phyloP scores from a whole-genome alignment of 805 yeast genomes.

The Metschnikowia reukaufii region DNA sequence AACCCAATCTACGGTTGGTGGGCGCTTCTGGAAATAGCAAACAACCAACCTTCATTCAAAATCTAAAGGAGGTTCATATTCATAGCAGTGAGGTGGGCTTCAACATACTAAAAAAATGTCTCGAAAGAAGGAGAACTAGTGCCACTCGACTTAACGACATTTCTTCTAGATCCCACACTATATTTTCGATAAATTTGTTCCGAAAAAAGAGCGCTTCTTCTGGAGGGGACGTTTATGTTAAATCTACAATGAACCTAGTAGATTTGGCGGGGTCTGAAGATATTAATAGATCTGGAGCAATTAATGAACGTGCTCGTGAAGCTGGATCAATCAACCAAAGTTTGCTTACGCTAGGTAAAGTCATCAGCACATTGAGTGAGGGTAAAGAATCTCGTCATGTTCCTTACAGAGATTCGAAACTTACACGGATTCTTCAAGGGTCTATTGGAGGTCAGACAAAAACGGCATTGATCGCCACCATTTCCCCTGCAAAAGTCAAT shows the following conservation, averaged over 20 bases:
- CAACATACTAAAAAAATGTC: slow-evolving; percentile 53
- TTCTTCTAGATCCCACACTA: slow-evolving; percentile 76
- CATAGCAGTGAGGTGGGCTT: slow-evolving; percentile 58
- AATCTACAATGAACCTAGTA: slow-evolving; percentile 77
- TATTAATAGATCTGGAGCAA: slow-evolving; percentile 82
- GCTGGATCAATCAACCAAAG: slow-evolving; percentile 93
- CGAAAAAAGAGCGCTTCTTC: slow-evolving; percentile 41
- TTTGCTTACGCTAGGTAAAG: slow-evolving; percentile 82
- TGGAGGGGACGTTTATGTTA: slow-evolving; percentile 23
- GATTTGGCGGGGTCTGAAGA: slow-evolving; percentile 97
- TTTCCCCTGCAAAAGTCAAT: slow-evolving; percentile 77
- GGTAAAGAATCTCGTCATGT: slow-evolving; percentile 50
- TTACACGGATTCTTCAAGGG: slow-evolving; percentile 73
- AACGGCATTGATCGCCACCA: slow-evolving; percentile 83
- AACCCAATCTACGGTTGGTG: slow-evolving; percentile 27
- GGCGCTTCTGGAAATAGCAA: slow-evolving; percentile 10
- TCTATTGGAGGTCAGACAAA: slow-evolving; percentile 86
- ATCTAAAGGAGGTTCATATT: slow-evolving; percentile 61
- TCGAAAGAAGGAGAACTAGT: slow-evolving; percentile 62
- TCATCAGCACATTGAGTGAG: slow-evolving; percentile 59
- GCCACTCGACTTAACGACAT: slow-evolving; percentile 71
- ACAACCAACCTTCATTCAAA: slow-evolving; percentile 53
- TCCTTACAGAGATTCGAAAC: slow-evolving; percentile 82
- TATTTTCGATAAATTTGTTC: slow-evolving; percentile 63
- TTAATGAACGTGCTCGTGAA: slow-evolving; percentile 82